Evolutionary conservation across 1,284 basidiomycete genomes (phyloP), one percentile per base, ranked within the genome.

Genomic region (Thelephora terrestris): DNA sequence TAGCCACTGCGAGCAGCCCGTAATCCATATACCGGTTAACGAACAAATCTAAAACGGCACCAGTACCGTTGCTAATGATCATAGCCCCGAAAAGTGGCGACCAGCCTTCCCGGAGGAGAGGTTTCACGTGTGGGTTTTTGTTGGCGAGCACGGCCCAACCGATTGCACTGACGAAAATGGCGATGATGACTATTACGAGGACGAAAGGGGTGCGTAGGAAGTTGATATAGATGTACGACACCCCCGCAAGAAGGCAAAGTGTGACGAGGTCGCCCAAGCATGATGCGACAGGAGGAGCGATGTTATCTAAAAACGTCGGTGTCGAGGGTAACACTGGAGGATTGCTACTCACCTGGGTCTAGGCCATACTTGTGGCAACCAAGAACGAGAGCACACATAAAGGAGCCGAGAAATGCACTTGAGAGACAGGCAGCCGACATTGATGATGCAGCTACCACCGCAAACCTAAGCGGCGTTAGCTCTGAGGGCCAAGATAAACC

Each of bases 231-330:
- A 78, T 51, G 1, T 81, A 70, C 3, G 84, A 81, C 7, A 85
- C 72, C 9, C 75, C 53, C 10, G 83, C 85, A 2, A 91, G 69
- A 43, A 95, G 76, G 50, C 86, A 78, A 42, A 98, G 78, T 0
- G 95, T 96, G 47, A 97, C 74, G 25, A 99, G 73, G 61, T 98
- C 95, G 7, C 95, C 94, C 0, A 98, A 74, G 54, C 91, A 94
- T 2, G 91, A 81, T 0, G 95, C 95, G 5, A 98, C 73, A 0
- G 95, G 92, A 0, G 94, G 91, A 3, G 93, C 90, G 54, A 98
- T 95, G 63, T 98, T 98, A 62, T 97, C 91, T 91, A 55, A 3
- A 37, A 32, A 32, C 14, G 9, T 32, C 12, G 29, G 12, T 32
- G 29, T 32, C 29, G 29, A 14, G 29, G 14, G 7, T 32, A 12